Base-by-base conservation (phyloP, 23 red algal genomes). In the Gracilariopsis chorda region DNA sequence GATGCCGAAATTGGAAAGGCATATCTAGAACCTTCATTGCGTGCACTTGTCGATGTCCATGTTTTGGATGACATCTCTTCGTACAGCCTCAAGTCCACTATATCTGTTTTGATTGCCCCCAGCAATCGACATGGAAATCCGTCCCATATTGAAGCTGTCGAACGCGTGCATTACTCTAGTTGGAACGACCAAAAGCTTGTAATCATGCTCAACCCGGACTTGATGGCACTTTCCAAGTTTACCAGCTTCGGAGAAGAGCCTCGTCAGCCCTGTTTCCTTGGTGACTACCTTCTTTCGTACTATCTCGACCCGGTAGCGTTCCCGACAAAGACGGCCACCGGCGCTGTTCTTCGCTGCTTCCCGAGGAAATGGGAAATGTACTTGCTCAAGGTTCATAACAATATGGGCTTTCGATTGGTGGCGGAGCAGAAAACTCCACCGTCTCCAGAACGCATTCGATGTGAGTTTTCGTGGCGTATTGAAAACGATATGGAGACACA, bases 321-420 rank as follows among this genome's bases (percentile, higher is more conserved):
- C 71, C 60, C 61, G 42, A 21, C 88, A 7, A 80, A 80, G 46
- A 41, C 61, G 24, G 88, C 63, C 28, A 91, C 58, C 16, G 88
- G 88, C 7, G 88, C 88, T 41, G 65, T 91, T 28, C 59, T 91
- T 3, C 63, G 75, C 32, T 91, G 88, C 48, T 91, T 91, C 71
- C 88, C 88, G 48, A 80, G 88, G 34, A 91, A 91, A 51, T 91
- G 88, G 88, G 88, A 91, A 42, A 56, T 82, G 56, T 91, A 91
- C 47, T 49, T 91, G 20, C 53, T 72, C 40, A 80, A 91, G 63
- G 42, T 91, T 34, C 75, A 70, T 14, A 65, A 29, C 21, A 42
- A 59, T 13, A 70, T 72, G 42, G 85, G 85, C 51, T 91, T 91
- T 61, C 73, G 88, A 12, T 37, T 91, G 14, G 47, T 91, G 8